A percentile compares a stretch with the other conserved stretches of the same genome.
These are phyloP conservation scores for Sarocladium strictum DNA, from an alignment of 2,329 filamentous ascomycete genomes.

Conservation along the genomic window DNA sequence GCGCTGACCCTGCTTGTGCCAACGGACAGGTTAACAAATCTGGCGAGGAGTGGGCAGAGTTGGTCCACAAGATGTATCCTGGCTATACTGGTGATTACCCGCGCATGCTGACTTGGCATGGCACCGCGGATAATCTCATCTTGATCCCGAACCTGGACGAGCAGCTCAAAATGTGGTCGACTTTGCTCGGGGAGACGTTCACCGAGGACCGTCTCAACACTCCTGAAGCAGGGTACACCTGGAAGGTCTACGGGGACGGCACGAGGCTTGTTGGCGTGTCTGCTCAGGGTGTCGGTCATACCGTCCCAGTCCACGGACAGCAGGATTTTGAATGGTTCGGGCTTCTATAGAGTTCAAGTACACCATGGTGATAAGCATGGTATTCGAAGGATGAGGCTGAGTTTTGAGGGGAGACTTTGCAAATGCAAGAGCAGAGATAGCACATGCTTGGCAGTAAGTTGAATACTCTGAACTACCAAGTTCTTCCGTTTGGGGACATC, in stretches of 20 bases:
- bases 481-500: too few species aligned
- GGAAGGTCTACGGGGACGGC: constrained; percentile 12
- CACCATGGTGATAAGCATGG: neutral
- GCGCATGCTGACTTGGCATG: constrained; percentile 53
- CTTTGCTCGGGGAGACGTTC: constrained; percentile 6
- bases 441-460: too few species aligned
- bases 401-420: too few species aligned
- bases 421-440: too few species aligned
- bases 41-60: constrained; percentile 40
- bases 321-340: constrained; percentile 13
- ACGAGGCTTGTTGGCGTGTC: constrained; percentile 10
- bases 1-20: constrained; percentile 42
- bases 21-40: constrained; percentile 36
- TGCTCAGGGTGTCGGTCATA: constrained; percentile 11
- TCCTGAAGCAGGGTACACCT: constrained; percentile 10
- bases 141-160: constrained; percentile 10
- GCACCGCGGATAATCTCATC: constrained; percentile 35
- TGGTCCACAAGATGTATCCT: constrained; percentile 39
- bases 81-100: constrained; percentile 44
- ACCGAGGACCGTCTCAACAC: constrained; percentile 8
- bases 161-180: constrained; percentile 13
- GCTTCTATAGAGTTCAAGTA: neutral
- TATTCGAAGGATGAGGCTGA: too few species aligned
- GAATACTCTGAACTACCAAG: too few species aligned
- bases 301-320: constrained; percentile 9